Evolutionary conservation across 441 rosid genomes (phyloP).

Genomic region (Dalechampia spathulata): DNA sequence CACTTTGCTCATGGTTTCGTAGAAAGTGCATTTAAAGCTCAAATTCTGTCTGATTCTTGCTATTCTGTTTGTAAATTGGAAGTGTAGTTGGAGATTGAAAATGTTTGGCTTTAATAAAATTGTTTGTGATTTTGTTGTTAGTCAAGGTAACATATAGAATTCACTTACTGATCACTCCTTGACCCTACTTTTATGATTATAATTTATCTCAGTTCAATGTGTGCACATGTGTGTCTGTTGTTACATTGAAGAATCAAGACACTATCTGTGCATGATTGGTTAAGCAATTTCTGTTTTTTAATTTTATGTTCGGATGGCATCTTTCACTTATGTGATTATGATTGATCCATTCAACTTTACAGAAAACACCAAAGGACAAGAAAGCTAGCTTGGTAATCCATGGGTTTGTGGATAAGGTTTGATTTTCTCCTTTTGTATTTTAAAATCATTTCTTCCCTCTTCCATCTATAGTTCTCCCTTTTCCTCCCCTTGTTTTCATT

Average conservation of each 20-base stretch:
- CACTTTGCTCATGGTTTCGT: neutral
- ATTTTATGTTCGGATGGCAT: neutral
- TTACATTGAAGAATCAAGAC: neutral
- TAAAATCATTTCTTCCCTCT: neutral
- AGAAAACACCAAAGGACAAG: constrained; percentile 99
- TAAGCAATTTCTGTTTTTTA: neutral
- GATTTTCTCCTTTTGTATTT: neutral
- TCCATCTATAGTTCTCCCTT: too few relatives aligned
- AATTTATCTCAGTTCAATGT: too few relatives aligned
- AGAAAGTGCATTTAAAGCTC: neutral
- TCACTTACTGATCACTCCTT: too few relatives aligned
- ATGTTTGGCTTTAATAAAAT: neutral
- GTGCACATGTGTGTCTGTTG: neutral
- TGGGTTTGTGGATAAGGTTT: constrained; percentile 87
- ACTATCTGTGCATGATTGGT: constrained; percentile 3
- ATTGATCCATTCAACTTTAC: constrained; percentile 11
- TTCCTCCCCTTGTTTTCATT: neutral
- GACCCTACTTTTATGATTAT: too few relatives aligned
- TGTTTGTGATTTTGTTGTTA: too few relatives aligned
- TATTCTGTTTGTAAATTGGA: neutral
- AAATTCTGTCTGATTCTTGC: neutral
- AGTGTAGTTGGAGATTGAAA: neutral
- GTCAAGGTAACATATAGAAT: too few relatives aligned
- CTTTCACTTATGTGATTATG: neutral
- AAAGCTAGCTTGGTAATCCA: constrained; percentile 86